Evolutionary conservation across 805 yeast genomes (phyloP).

Genomic region (Jamesozyma rosinii): DNA sequence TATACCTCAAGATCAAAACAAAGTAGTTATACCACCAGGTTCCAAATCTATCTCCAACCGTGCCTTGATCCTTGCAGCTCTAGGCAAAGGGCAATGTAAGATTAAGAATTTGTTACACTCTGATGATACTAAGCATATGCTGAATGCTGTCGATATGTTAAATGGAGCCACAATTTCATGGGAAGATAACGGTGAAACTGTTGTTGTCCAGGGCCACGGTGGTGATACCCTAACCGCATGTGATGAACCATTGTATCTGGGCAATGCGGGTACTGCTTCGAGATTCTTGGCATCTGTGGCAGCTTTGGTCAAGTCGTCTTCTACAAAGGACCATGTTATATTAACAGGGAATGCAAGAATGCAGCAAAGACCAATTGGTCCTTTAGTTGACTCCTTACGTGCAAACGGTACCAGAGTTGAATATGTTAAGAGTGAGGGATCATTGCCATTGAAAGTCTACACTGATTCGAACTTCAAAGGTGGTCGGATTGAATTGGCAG

Average conservation of each 20-base stretch:
- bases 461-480: constrained; percentile 72
- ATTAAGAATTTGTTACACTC: constrained; percentile 85
- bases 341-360: constrained; percentile 92
- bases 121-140: constrained; percentile 93
- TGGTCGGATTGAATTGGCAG: constrained; percentile 87
- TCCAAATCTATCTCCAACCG: constrained; percentile 95
- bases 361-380: constrained; percentile 97
- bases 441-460: constrained; percentile 67
- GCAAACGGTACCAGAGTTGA: constrained; percentile 68
- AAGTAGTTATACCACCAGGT: constrained; percentile 75
- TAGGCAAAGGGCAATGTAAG: constrained; percentile 76
- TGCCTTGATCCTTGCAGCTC: constrained; percentile 85
- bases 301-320: constrained; percentile 55
- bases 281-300: constrained; percentile 90
- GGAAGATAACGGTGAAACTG: constrained; percentile 86
- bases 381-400: constrained; percentile 82
- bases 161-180: constrained; percentile 74
- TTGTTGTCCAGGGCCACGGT: constrained; percentile 76
- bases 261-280: constrained; percentile 97
- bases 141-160: constrained; percentile 69
- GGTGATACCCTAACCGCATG: constrained; percentile 60
- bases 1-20: constrained; percentile 19
- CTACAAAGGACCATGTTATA: constrained; percentile 38
- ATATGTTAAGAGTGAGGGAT: constrained; percentile 68
- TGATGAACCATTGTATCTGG: constrained; percentile 66